These are phyloP conservation scores for Apiotrichum akiyoshidainum DNA, from an alignment of 1,284 basidiomycete species.

Conservation along the genomic window DNA sequence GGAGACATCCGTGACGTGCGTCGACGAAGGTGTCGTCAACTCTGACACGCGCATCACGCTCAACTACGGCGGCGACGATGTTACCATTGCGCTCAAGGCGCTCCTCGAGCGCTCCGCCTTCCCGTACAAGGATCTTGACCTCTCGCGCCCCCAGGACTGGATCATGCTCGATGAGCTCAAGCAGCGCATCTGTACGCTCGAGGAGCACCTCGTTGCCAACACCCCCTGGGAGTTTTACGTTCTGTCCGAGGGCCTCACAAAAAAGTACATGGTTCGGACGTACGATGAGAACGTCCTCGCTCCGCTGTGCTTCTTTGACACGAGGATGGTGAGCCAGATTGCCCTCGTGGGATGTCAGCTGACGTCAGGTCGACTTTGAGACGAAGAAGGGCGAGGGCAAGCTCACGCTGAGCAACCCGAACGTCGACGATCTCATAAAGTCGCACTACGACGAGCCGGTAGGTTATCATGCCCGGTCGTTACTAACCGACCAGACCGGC, in stretches of 20 bases:
- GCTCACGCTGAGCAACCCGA: slow-evolving; percentile 38
- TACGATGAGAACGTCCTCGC: slow-evolving; percentile 97
- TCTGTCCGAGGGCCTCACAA: slow-evolving; percentile 69
- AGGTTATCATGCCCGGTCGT: slow-evolving; percentile 14
- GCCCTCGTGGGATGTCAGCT: neutral
- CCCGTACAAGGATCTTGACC: slow-evolving; percentile 79
- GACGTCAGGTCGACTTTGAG: slow-evolving; percentile 69
- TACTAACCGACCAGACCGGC: slow-evolving; percentile 58
- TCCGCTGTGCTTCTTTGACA: slow-evolving; percentile 92
- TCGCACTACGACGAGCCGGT: slow-evolving; percentile 45
- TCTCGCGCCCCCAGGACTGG: slow-evolving; percentile 77
- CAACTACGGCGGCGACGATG: slow-evolving; percentile 87
- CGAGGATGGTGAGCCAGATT: slow-evolving; percentile 74
- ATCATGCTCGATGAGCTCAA: slow-evolving; percentile 84
- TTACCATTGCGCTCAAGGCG: slow-evolving; percentile 81
- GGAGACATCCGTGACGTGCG: slow-evolving; percentile 81
- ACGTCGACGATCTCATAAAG: slow-evolving; percentile 49
- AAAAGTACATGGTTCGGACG: slow-evolving; percentile 84
- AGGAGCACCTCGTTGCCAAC: slow-evolving; percentile 82
- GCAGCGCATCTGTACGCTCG: slow-evolving; percentile 71
- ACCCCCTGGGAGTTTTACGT: slow-evolving; percentile 87
- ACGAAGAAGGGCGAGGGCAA: slow-evolving; percentile 57
- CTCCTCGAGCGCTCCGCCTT: slow-evolving; percentile 78
- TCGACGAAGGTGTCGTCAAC: slow-evolving; percentile 89
- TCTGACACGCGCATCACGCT: slow-evolving; percentile 84